Base-by-base conservation (phyloP, 2,329 filamentous ascomycete genomes). In the Aspergillus luchuensis region DNA sequence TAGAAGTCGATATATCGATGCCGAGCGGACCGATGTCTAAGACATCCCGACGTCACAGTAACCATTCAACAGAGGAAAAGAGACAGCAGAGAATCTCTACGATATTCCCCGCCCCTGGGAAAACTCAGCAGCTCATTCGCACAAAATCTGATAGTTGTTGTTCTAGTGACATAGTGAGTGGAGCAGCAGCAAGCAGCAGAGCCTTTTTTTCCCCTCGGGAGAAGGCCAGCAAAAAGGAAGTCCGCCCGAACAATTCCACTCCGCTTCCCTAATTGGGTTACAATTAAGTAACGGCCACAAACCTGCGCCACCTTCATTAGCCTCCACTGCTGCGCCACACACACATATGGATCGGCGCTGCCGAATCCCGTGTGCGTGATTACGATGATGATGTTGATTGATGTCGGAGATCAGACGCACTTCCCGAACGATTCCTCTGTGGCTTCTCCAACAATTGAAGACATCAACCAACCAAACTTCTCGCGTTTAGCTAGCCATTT, bases 301-400 rank as follows among this genome's bases (percentile, higher is more conserved):
- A 4, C 23, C 4, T 50, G 56, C 38, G 47, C 49, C 50, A 51
- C 56, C 8, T 45, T n/a, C 25, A 50, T 28, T 50, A 50, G 47
- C 56, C 39, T 41, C 56, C 48, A 53, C 41, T 52, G 17, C 49
- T 58, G 56, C 56, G 56, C 48, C n/a, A 49, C 48, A 49, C n/a
- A 49, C 48, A 49, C 38, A 39, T 43, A 52, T 58, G 19, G 30
- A 38, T 43, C 49, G 41, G 41, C 23, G n/a, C 47, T 50, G 47
- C 47, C 47, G 47, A 50, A 50, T 50, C 47, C 47, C 47, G 47
- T 45, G 19, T 50, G 47, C 47, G 47, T 17, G 47, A 50, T 50
- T 30, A 50, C n/a, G 23, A 30, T 50, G 47, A 45, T 45, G 41
- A 50, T 50, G 47, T n/a, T 30, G 7, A 45, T 33, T 51, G 43